Evolutionary conservation across 164 flowering plant genomes (phyloP), one percentile per base, ranked within the genome.

Genomic region (Aristolochia fimbriata): DNA sequence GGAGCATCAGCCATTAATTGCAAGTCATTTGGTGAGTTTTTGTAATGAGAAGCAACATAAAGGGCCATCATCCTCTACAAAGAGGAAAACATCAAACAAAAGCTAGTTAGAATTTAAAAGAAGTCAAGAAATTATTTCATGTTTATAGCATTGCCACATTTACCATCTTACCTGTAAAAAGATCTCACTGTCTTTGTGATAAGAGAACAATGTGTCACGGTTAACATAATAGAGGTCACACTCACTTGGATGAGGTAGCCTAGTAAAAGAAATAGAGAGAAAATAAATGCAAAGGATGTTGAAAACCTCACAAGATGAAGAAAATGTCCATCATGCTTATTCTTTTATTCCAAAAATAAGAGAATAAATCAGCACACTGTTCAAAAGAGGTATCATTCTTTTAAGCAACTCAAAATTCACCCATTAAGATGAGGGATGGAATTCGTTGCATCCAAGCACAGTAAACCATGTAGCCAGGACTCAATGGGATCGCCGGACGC

Each of bases 1-100:
- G 99, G 97, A 66, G 99, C 99, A 79, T 94, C 97, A 37, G 97
- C 95, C 91, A 91, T 79, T 69, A 91, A 55, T 80, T 88, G 99
- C 51, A 94, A 67, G 74, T 94, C 99, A 74, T 91, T 88, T 22
- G 99, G 99, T 64, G 99, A 91, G 70, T 88, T 94, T 67, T 91
- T 91, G 71, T 94, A 94, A 73, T 94, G 97, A 58, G 99, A 94
- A 57, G 99, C 80, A 72, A 94, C 97, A 78, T 85, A 94, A 15
- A 94, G 81, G 21, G 96, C 89, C 99, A 94, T 91, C 96, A 91
- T 91, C 65, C 95, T 70, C 99, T 94, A 88, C 72, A 81, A 51
- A 46, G 33, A 41, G 20, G 55, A 45, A 25, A 37, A 13, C 46
- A 43, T n/a, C n/a, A 22, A 51, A 46, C 55, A 7, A 31, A 3